These are phyloP conservation scores for Sapria himalayana DNA, from an alignment of 345 rosid species.

Conservation along the genomic window DNA sequence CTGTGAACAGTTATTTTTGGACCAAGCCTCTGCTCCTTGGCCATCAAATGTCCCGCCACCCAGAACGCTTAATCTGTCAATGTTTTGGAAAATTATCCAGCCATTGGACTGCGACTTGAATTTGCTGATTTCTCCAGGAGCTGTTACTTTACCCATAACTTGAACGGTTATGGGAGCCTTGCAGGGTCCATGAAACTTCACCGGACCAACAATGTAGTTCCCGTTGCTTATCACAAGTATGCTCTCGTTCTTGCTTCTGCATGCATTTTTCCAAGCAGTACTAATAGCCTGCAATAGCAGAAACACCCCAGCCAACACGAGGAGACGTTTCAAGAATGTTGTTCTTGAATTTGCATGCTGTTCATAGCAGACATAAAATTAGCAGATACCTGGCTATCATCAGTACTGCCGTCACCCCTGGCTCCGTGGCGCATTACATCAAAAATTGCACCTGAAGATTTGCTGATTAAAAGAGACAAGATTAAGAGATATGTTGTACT, in stretches of 20 bases:
- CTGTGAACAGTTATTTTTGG: slow-evolving; percentile 11
- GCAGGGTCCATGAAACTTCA: slow-evolving; percentile 28
- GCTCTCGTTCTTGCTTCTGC: slow-evolving; percentile 10
- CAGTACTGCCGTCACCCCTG: too few species aligned
- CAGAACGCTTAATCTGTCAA: slow-evolving; percentile 11
- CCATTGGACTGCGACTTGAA: slow-evolving; percentile 5
- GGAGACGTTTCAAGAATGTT: too few species aligned
- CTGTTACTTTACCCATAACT: slow-evolving; percentile 22
- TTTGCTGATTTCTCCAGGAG: slow-evolving; percentile 7
- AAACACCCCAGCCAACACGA: too few species aligned
- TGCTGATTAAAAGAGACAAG: too few species aligned
- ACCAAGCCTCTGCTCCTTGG: slow-evolving; percentile 21
- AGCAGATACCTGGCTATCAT: too few species aligned
- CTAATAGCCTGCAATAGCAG: slow-evolving; percentile 11
- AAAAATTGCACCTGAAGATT: too few species aligned
- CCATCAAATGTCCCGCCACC: slow-evolving; percentile 30
- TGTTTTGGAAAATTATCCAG: slow-evolving; percentile 15
- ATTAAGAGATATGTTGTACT: too few species aligned
- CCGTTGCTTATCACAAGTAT: slow-evolving; percentile 20
- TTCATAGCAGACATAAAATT: too few species aligned
- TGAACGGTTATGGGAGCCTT: slow-evolving; percentile 14
- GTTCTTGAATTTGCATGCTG: too few species aligned
- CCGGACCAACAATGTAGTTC: slow-evolving; percentile 10
- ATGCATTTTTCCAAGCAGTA: slow-evolving; percentile 19
- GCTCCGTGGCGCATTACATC: too few species aligned